Evolutionary conservation across 176 grass and related monocot species (phyloP).

Genomic region (Oryza punctata): DNA sequence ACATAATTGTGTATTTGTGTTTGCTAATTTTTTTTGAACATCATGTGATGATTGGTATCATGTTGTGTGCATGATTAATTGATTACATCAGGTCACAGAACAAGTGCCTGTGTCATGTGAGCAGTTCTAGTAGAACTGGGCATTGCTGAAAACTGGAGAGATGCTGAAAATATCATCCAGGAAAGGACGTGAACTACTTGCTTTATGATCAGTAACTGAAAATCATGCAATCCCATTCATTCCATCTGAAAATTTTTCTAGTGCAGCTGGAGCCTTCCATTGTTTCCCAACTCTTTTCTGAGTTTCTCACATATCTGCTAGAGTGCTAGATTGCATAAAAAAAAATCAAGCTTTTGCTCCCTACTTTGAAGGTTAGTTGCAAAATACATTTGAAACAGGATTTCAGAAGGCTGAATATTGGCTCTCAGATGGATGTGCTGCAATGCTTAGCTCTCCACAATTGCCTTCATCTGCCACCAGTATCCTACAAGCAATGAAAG

Average conservation of each 20-base stretch:
- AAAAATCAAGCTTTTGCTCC: slow-evolving; percentile 37
- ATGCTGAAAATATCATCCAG: slow-evolving; percentile 74
- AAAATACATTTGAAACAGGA: slow-evolving; percentile 27
- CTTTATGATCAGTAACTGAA: slow-evolving; percentile 16
- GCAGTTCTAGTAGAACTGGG: slow-evolving; percentile 66
- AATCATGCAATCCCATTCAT: background rate
- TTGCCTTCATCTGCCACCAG: slow-evolving; percentile 60
- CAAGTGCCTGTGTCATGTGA: slow-evolving; percentile 78
- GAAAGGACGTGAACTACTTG: slow-evolving; percentile 34
- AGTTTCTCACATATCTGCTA: slow-evolving; percentile 37
- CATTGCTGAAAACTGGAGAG: slow-evolving; percentile 68
- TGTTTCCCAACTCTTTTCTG: slow-evolving; percentile 17
- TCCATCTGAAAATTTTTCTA: slow-evolving; percentile 21
- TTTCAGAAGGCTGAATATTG: slow-evolving; percentile 75
- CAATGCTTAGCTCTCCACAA: slow-evolving; percentile 54
- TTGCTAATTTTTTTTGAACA: background rate
- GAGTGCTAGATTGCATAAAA: slow-evolving; percentile 36
- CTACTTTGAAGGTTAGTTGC: slow-evolving; percentile 51
- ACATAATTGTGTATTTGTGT: background rate
- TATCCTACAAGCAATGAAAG: slow-evolving; percentile 45
- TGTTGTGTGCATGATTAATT: slow-evolving; percentile 1
- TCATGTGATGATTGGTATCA: background rate
- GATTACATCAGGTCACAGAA: slow-evolving; percentile 68
- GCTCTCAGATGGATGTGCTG: slow-evolving; percentile 50
- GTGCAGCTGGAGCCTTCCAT: slow-evolving; percentile 18